Conservation (phyloP, 2,329 filamentous ascomycete genomes). For the Colletotrichum tabaci region DNA sequence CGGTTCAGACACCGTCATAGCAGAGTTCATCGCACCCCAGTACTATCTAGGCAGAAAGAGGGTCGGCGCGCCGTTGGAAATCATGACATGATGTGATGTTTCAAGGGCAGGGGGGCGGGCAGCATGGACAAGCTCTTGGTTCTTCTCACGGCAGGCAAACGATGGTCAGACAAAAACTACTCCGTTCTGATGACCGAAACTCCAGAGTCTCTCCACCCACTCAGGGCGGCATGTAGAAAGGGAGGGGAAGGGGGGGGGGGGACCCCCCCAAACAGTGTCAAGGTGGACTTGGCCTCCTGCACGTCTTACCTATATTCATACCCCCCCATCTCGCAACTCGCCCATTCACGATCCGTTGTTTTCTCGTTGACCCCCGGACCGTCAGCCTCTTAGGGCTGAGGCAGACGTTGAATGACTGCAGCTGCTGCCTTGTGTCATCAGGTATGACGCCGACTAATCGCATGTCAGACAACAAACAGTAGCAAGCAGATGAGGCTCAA, state of each 20-base stretch:
- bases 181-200: constrained; percentile 12
- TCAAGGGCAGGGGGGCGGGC: not conserved
- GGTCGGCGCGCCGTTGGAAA: constrained; percentile 2
- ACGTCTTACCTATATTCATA: constrained; percentile 11
- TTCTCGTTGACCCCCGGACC: constrained; percentile 2
- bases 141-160: constrained; percentile 2
- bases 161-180: not conserved
- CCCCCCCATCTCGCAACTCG: constrained; percentile 12
- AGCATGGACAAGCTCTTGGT: not conserved
- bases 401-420: constrained; percentile 29
- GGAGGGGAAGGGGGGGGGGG: not conserved
- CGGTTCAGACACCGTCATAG: not conserved
- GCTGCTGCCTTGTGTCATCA: constrained; percentile 27
- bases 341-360: constrained; percentile 10
- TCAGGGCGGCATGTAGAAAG: constrained; percentile 1
- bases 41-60: constrained; percentile 29
- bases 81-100: constrained; percentile 30
- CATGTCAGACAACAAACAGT: constrained; percentile 10
- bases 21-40: not conserved
- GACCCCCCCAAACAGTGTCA: not conserved
- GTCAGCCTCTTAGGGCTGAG: constrained; percentile 37
- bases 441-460: constrained; percentile 17
- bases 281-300: not conserved
- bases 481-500: constrained; percentile 26
- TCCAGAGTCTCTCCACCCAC: constrained; percentile 22